A percentile compares a stretch with the other conserved stretches of the same genome.
phyloP scores from a whole-genome alignment of 257 asterid genomes.

The Petrea volubilis region DNA sequence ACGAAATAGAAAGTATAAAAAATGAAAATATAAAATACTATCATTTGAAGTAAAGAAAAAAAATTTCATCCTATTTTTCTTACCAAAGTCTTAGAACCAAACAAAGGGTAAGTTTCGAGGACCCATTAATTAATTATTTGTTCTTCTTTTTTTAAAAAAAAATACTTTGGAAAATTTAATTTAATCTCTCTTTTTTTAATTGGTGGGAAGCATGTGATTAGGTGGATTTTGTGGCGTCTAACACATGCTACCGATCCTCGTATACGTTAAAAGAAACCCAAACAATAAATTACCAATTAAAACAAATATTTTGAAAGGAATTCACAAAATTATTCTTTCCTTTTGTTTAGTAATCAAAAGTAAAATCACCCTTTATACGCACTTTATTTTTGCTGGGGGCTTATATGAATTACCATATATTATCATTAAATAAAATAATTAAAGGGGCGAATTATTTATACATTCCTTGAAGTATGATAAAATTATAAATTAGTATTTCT shows the following conservation, averaged over 20 bases:
- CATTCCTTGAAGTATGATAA: no score
- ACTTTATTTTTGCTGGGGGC: background rate
- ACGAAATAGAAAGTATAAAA: no score
- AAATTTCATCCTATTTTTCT: no score
- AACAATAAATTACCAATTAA: constrained; percentile 28
- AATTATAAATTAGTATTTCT: no score
- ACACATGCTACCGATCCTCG: constrained; percentile 66
- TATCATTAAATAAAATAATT: constrained; percentile 8
- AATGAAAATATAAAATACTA: no score
- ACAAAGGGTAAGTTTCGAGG: constrained; percentile 14
- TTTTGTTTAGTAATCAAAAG: constrained; percentile 30
- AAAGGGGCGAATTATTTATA: no score
- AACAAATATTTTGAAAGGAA: background rate
- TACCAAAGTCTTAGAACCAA: no score
- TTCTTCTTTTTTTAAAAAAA: background rate
- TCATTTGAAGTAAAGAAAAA: no score
- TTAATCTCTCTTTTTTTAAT: background rate
- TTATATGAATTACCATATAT: background rate
- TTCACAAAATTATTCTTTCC: constrained; percentile 10
- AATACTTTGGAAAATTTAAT: constrained; percentile 22
- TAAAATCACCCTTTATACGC: constrained; percentile 17
- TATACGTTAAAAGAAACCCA: constrained; percentile 25
- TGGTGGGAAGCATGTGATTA: constrained; percentile 78
- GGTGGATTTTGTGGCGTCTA: constrained; percentile 64
- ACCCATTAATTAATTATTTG: background rate